phyloP scores from a whole-genome alignment of 176 grass and related monocot species.

The Zoysia pacifica region DNA sequence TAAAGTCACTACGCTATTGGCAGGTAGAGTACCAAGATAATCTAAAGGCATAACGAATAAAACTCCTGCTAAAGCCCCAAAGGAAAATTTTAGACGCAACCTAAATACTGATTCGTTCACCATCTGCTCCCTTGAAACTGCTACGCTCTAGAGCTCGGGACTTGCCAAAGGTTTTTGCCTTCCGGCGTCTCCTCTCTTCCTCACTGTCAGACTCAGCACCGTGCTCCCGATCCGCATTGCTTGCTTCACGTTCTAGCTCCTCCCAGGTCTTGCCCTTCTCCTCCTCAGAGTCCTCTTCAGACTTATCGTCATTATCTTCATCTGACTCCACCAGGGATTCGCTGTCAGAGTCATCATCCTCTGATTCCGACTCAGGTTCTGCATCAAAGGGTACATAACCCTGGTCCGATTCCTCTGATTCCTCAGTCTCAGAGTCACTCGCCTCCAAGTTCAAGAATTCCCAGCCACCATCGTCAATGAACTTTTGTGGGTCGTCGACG shows the following conservation, averaged over 20 bases:
- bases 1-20: neutral
- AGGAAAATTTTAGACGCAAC: slow-evolving; percentile 5
- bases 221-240: slow-evolving; percentile 67
- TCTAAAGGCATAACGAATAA: neutral
- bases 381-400: slow-evolving; percentile 81
- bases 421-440: slow-evolving; percentile 81
- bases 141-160: slow-evolving; percentile 45
- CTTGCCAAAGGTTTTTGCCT: slow-evolving; percentile 53
- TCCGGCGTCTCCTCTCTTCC: slow-evolving; percentile 78
- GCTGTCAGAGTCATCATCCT: slow-evolving; percentile 56
- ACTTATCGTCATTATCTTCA: slow-evolving; percentile 40
- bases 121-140: slow-evolving; percentile 43
- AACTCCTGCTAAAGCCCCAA: neutral
- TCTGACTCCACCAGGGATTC: slow-evolving; percentile 70
- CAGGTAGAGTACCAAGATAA: neutral
- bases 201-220: slow-evolving; percentile 79
- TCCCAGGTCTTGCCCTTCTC: slow-evolving; percentile 97
- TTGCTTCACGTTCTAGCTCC: slow-evolving; percentile 84
- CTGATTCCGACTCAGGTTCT: slow-evolving; percentile 70
- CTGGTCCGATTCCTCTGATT: slow-evolving; percentile 78
- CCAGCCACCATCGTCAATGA: slow-evolving; percentile 85
- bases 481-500: slow-evolving; percentile 77
- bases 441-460: slow-evolving; percentile 94
- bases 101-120: neutral
- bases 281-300: slow-evolving; percentile 78